Evolutionary conservation across 2,329 filamentous ascomycete species (phyloP).

Genomic region (Penicillium digitatum): DNA sequence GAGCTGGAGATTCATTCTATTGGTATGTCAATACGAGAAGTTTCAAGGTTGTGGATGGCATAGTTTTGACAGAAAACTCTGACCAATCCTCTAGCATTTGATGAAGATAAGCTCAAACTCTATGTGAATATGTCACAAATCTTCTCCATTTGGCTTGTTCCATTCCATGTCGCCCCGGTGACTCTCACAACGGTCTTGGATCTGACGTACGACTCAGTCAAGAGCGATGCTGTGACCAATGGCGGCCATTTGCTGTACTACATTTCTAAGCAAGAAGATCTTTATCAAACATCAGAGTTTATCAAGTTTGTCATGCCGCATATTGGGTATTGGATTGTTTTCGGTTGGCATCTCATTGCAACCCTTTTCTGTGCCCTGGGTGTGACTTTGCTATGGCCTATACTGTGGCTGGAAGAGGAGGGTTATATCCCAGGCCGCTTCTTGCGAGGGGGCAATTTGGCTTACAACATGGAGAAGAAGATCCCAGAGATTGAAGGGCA

Average conservation of each 20-base stretch:
- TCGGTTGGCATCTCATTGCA: conserved; percentile 61
- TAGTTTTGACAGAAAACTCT: neutral
- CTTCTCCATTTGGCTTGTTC: conserved; percentile 73
- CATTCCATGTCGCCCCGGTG: conserved; percentile 67
- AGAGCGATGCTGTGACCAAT: conserved; percentile 15
- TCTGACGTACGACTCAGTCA: conserved; percentile 49
- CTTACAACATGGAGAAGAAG: conserved; percentile 23
- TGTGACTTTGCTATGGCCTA: conserved; percentile 49
- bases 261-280: conserved; percentile 72
- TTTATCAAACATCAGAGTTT: conserved; percentile 74
- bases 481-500: conserved; percentile 25
- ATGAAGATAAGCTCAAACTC: conserved; percentile 61
- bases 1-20: conserved; percentile 62
- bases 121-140: conserved; percentile 71
- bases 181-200: conserved; percentile 64
- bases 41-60: neutral
- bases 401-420: conserved; percentile 50
- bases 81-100: conserved; percentile 55
- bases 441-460: conserved; percentile 25
- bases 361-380: conserved; percentile 63
- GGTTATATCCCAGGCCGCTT: conserved; percentile 24
- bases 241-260: conserved; percentile 55
- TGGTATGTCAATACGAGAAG: conserved; percentile 38
- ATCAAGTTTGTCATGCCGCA: conserved; percentile 66
- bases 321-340: conserved; percentile 54